Evolutionary conservation across 208 protist genomes (phyloP).

Genomic region (Crithidia fasciculata): DNA sequence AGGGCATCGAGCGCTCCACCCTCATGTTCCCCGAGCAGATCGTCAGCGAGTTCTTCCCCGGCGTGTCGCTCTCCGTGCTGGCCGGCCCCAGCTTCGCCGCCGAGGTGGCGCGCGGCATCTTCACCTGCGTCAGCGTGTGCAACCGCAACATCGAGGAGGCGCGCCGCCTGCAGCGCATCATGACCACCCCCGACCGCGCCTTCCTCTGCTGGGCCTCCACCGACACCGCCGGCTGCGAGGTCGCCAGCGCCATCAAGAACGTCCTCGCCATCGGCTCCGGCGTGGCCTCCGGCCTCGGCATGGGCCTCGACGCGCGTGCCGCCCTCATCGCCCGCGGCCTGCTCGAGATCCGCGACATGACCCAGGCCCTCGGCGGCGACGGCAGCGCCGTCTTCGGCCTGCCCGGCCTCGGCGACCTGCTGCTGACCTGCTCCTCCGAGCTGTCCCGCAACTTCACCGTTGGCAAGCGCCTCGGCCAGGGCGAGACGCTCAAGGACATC

Average conservation of each 20-base stretch:
- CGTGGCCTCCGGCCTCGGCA: conserved; percentile 66
- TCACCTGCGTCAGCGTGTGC: conserved; percentile 84
- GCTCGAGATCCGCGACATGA: conserved; percentile 88
- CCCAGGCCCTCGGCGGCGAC: conserved; percentile 73
- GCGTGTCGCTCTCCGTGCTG: conserved; percentile 65
- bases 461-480: conserved; percentile 77
- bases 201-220: conserved; percentile 87
- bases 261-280: conserved; percentile 90
- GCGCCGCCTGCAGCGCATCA: conserved; percentile 72
- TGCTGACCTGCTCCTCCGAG: conserved; percentile 90
- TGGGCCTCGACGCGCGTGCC: conserved; percentile 78
- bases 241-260: conserved; percentile 92
- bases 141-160: conserved; percentile 60
- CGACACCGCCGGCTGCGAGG: conserved; percentile 88
- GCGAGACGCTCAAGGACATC: conserved; percentile 74
- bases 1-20: conserved; percentile 86
- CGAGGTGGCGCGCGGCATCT: conserved; percentile 80
- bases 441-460: conserved; percentile 91
- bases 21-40: conserved; percentile 86
- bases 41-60: conserved; percentile 72
- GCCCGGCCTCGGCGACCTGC: conserved; percentile 86
- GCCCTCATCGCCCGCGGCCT: conserved; percentile 83
- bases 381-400: conserved; percentile 87
- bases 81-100: conserved; percentile 90
- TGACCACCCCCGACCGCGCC: conserved; percentile 66